Evolutionary conservation across 768 basidiomycete genomes (phyloP).

Genomic region (Gymnopilus dilepis): DNA sequence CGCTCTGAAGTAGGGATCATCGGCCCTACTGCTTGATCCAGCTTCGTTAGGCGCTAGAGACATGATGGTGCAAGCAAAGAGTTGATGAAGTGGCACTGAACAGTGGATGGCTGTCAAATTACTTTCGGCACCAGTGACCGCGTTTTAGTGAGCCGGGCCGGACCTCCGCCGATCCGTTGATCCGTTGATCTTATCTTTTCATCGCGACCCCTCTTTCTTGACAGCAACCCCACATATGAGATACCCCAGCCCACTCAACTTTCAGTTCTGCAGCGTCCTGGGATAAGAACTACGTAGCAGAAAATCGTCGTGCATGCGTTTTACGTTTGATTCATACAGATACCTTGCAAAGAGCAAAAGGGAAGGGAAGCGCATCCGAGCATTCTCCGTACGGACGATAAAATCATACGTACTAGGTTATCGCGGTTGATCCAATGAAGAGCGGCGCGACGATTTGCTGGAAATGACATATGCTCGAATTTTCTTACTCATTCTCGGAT

Average conservation of each 20-base stretch:
- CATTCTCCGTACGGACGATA: not conserved
- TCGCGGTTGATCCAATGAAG: constrained; percentile 3
- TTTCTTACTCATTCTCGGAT: constrained; percentile 6
- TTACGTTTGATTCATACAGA: too few relatives aligned
- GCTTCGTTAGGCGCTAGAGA: not conserved
- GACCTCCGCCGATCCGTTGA: not conserved
- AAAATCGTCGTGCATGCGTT: too few relatives aligned
- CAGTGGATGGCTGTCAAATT: not conserved
- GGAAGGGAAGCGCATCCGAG: not conserved
- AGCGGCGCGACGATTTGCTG: not conserved
- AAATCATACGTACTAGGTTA: not conserved
- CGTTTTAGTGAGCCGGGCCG: not conserved
- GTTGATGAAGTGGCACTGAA: not conserved
- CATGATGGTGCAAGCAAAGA: not conserved
- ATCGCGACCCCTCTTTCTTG: not conserved
- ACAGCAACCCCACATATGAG: not conserved
- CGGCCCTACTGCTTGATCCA: not conserved
- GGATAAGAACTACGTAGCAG: too few relatives aligned
- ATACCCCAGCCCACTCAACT: too few relatives aligned
- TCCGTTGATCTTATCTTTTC: not conserved
- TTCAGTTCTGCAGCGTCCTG: too few relatives aligned
- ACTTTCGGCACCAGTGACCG: too few relatives aligned
- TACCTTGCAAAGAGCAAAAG: too few relatives aligned
- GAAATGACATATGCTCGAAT: constrained; percentile 6
- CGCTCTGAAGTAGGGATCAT: not conserved